Evolutionary conservation across 768 basidiomycete genomes (phyloP), one percentile per base, ranked within the genome.

Genomic region (Pleurotus sapidus): DNA sequence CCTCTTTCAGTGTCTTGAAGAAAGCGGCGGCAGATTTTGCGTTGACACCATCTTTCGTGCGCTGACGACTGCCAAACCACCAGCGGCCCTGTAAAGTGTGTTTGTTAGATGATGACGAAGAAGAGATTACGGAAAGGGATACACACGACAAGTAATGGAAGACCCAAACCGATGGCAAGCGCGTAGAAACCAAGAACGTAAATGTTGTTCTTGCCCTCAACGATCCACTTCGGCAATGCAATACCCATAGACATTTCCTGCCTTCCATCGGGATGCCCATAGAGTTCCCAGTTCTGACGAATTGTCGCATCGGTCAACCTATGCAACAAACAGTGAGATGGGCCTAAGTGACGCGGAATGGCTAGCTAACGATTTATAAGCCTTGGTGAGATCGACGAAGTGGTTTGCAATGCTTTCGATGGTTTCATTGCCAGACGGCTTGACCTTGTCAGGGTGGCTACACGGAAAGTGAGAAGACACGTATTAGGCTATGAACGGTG

Each of bases 401-500:
- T 84, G 84, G 54, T 86, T 80, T 63, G 91, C 90, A 30, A 93
- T 94, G 5, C 84, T 82, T 67, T 98, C 96, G 39, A 88, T 77
- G 0, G 95, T 98, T 63, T 93, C 77, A 66, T 97, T 94, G 2
- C 78, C 83, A 0, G 86, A 81, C 8, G 90, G 82, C 66, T 85
- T 88, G 60, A 95, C 92, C 76, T 98, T 98, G 79, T 99, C 97
- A 0, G 97, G 97, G 69, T 98, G 97, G 70, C 95, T 98, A 50
- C 6, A 25, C 17, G 23, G 23, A 18, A 12, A 25, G 46, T 18
- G 24, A 55, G 48, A 4, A n/a, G 51, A n/a, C 17, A 18, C 46
- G 46, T 30, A 40, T 15, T 5, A n/a, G 53, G 20, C 3, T 15
- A 51, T 40, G 30, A 45, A 57, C 45, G 37, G 38, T 42, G 18